Evolutionary conservation across 148 eudicot species (phyloP).

Genomic region (Heliosperma pusillum): DNA sequence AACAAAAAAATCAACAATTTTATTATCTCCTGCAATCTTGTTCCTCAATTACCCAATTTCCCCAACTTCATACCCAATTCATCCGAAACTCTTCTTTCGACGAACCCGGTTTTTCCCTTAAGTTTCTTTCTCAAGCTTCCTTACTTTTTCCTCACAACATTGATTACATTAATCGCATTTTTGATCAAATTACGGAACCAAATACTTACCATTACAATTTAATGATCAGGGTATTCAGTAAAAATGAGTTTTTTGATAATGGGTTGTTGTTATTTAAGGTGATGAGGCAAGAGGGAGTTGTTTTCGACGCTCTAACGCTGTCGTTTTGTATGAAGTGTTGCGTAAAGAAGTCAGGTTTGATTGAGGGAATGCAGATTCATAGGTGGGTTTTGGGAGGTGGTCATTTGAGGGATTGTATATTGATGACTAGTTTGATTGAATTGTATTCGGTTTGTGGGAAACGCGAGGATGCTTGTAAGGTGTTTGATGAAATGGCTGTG

Average conservation of each 20-base stretch:
- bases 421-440: constrained; percentile 58
- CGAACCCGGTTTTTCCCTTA: constrained; percentile 35
- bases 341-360: constrained; percentile 25
- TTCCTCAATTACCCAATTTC: constrained; percentile 32
- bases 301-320: constrained; percentile 30
- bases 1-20: constrained; percentile 18
- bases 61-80: constrained; percentile 59
- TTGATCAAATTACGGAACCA: constrained; percentile 34
- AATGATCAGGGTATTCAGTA: constrained; percentile 39
- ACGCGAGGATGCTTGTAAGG: constrained; percentile 44
- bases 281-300: constrained; percentile 30
- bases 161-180: constrained; percentile 25
- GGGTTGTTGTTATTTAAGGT: constrained; percentile 34
- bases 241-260: constrained; percentile 19
- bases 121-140: constrained; percentile 34
- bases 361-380: constrained; percentile 54
- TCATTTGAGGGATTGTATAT: constrained; percentile 34
- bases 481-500: constrained; percentile 59
- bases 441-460: constrained; percentile 38
- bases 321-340: constrained; percentile 47
- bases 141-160: constrained; percentile 25
- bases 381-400: constrained; percentile 47
- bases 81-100: constrained; percentile 29
- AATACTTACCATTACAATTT: constrained; percentile 35
- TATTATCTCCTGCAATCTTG: constrained; percentile 42